A percentile compares a stretch with the other conserved stretches of the same genome.
phyloP scores from a whole-genome alignment of 768 basidiomycete genomes.

The Fomitopsis serialis region DNA sequence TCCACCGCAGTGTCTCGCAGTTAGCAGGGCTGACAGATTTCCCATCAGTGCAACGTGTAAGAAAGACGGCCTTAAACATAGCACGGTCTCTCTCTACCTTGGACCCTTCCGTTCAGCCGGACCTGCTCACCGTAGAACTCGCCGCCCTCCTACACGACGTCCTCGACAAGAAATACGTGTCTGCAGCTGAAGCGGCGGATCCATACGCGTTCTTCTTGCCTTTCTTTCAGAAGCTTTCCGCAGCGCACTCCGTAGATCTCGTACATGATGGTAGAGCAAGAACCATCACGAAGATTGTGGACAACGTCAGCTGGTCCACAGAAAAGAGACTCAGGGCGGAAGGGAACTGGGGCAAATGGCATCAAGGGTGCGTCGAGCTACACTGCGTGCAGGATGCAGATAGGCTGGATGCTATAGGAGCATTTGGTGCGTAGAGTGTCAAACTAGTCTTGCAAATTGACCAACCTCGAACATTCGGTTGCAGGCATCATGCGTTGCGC shows the following conservation, averaged over 20 bases:
- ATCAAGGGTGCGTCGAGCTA: constrained; percentile 65
- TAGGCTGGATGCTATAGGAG: constrained; percentile 47
- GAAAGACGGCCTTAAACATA: constrained; percentile 68
- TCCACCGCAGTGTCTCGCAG: not conserved
- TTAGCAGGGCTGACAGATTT: not conserved
- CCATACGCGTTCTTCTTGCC: constrained; percentile 65
- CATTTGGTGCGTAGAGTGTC: constrained; percentile 32
- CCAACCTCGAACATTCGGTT: not conserved
- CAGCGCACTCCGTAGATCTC: constrained; percentile 45
- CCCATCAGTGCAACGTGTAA: constrained; percentile 69
- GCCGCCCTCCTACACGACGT: constrained; percentile 89
- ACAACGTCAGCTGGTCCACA: constrained; percentile 82
- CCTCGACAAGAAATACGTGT: constrained; percentile 80
- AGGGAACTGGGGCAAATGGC: constrained; percentile 61
- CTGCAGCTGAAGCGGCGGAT: constrained; percentile 46
- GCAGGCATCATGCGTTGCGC: constrained; percentile 43
- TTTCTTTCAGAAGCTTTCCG: constrained; percentile 42
- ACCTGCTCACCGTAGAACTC: constrained; percentile 75
- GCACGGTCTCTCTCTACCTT: constrained; percentile 40
- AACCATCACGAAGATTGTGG: constrained; percentile 55
- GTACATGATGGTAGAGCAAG: constrained; percentile 55
- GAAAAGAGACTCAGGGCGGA: constrained; percentile 61
- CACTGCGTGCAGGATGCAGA: constrained; percentile 63
- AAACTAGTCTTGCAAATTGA: not conserved
- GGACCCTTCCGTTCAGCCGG: constrained; percentile 36